These are phyloP conservation scores for Castanea mollissima DNA, from an alignment of 306 rosid species.

Conservation along the genomic window DNA sequence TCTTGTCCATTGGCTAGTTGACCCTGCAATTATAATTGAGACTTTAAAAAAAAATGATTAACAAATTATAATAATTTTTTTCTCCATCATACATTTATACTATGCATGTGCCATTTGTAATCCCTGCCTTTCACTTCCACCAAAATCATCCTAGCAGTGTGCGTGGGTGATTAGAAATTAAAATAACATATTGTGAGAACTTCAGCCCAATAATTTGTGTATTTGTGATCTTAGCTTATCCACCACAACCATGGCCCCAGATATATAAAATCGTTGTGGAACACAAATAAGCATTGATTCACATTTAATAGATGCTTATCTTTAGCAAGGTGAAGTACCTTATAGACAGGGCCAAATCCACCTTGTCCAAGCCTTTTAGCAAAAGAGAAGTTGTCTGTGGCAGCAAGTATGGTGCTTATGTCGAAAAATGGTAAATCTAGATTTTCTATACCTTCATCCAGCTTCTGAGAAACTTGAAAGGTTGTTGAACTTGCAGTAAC, in stretches of 20 bases:
- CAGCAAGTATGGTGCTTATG: constrained; percentile 35
- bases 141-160: too few species aligned
- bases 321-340: neutral
- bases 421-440: constrained; percentile 38
- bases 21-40: constrained; percentile 20
- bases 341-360: neutral
- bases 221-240: neutral
- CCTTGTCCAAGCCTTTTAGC: constrained; percentile 45
- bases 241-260: too few species aligned
- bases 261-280: too few species aligned
- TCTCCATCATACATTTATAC: too few species aligned
- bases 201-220: neutral
- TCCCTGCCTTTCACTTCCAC: too few species aligned
- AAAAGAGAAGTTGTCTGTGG: constrained; percentile 46
- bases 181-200: too few species aligned
- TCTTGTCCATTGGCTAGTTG: constrained; percentile 26
- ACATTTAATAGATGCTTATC: too few species aligned
- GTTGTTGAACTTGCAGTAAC: neutral
- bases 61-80: too few species aligned
- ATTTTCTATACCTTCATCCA: neutral
- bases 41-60: neutral
- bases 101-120: too few species aligned
- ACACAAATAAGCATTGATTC: too few species aligned
- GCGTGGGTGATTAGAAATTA: too few species aligned
- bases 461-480: neutral